phyloP scores from a whole-genome alignment of 805 yeast species.

The Starmerella powellii region DNA sequence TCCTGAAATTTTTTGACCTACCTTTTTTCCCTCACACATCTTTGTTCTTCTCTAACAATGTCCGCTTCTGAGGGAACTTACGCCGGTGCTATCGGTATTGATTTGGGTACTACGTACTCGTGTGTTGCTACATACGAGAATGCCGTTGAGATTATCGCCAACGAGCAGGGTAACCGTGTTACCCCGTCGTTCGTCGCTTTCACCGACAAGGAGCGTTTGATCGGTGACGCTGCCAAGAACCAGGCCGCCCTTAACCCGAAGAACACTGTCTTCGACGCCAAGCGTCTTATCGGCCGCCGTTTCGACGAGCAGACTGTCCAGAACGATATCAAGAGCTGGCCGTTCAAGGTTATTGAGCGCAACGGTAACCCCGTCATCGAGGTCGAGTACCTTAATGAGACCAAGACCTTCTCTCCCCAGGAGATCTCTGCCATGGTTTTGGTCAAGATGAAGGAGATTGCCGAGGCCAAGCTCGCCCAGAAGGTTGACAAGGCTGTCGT shows the following conservation, averaged over 20 bases:
- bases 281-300: constrained; percentile 89
- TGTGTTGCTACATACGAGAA: constrained; percentile 92
- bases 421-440: constrained; percentile 90
- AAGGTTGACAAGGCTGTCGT: constrained; percentile 73
- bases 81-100: constrained; percentile 99
- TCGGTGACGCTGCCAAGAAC: constrained; percentile 96
- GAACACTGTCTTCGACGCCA: constrained; percentile 78
- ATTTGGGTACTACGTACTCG: constrained; percentile 90
- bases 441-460: constrained; percentile 75
- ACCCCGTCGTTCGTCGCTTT: constrained; percentile 95
- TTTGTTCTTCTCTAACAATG: constrained; percentile 15
- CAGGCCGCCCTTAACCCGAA: constrained; percentile 90
- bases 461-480: constrained; percentile 72
- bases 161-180: constrained; percentile 97
- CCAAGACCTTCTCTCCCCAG: constrained; percentile 81
- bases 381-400: constrained; percentile 75
- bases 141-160: constrained; percentile 92
- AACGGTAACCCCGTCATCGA: constrained; percentile 69
- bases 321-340: constrained; percentile 88
- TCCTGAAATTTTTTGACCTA: constrained; percentile 14
- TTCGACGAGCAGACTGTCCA: constrained; percentile 73
- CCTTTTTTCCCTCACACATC: constrained; percentile 12
- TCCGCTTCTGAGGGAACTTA: constrained; percentile 71
- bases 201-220: constrained; percentile 82
- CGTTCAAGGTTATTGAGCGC: constrained; percentile 65